Conservation (phyloP, 768 basidiomycete species). For the Collybiopsis luxurians region DNA sequence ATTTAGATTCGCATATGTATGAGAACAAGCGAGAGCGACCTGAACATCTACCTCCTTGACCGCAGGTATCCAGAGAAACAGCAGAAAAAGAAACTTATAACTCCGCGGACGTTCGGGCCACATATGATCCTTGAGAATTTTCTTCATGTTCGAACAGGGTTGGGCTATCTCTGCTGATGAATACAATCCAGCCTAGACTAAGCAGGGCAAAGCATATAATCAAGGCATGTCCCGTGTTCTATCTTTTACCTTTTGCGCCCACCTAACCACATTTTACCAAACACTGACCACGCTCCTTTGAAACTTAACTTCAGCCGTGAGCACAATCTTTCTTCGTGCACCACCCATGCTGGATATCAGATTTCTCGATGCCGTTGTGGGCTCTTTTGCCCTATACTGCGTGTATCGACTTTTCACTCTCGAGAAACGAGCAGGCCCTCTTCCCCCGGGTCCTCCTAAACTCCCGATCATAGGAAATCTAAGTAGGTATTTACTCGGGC, state of each 20-base stretch:
- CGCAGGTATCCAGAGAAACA: too few species aligned
- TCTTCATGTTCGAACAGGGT: too few species aligned
- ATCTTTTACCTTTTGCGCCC: neutral
- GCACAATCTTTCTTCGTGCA: neutral
- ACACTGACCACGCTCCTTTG: neutral
- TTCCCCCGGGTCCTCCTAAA: constrained; percentile 15
- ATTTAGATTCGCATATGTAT: too few species aligned
- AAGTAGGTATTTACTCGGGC: neutral
- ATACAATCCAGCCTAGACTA: neutral
- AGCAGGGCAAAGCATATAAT: neutral
- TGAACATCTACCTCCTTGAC: too few species aligned
- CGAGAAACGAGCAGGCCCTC: neutral
- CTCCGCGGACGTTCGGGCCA: too few species aligned
- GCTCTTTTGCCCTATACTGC: neutral
- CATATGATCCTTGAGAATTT: too few species aligned
- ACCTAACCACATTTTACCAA: neutral
- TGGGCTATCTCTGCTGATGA: too few species aligned
- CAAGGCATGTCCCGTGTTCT: neutral
- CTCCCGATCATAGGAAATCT: constrained; percentile 19
- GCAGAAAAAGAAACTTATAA: too few species aligned
- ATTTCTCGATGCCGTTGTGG: neutral
- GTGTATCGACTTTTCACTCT: neutral
- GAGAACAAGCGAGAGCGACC: too few species aligned
- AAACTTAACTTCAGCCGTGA: neutral
- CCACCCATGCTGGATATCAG: neutral